These are phyloP conservation scores for Casaregolazyma lundiana DNA, from an alignment of 1,139 yeast species.

Conservation along the genomic window DNA sequence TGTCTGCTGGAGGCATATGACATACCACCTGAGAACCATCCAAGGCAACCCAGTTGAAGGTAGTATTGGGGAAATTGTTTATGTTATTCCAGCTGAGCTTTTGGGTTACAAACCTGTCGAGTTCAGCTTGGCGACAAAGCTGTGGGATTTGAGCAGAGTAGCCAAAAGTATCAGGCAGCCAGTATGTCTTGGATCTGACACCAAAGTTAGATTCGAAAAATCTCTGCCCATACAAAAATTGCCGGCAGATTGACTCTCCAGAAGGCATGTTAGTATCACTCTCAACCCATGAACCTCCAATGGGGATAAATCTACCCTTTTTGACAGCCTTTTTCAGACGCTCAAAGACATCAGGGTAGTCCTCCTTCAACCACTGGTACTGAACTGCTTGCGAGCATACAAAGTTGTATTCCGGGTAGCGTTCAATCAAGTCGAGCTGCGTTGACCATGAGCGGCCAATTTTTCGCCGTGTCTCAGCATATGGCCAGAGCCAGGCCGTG, in stretches of 20 bases:
- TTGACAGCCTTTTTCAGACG: conserved; percentile 60
- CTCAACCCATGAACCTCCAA: conserved; percentile 98
- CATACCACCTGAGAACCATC: conserved; percentile 90
- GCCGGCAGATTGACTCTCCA: conserved; percentile 87
- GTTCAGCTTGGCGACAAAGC: conserved; percentile 75
- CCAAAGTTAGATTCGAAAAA: conserved; percentile 78
- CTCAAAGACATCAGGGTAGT: conserved; percentile 73
- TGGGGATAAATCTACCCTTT: conserved; percentile 74
- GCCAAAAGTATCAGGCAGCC: conserved; percentile 97
- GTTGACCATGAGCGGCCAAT: conserved; percentile 93
- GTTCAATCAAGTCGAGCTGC: conserved; percentile 75
- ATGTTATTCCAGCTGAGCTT: conserved; percentile 94
- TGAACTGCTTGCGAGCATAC: conserved; percentile 96
- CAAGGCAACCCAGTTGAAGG: conserved; percentile 91
- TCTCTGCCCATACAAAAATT: conserved; percentile 85
- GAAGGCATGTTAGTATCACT: conserved; percentile 90
- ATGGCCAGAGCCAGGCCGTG: conserved; percentile 98
- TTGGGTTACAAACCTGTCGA: conserved; percentile 80
- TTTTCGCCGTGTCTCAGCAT: conserved; percentile 87
- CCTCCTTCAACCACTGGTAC: conserved; percentile 80
- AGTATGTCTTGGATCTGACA: conserved; percentile 64
- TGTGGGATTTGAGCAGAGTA: conserved; percentile 93
- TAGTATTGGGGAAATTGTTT: conserved; percentile 81
- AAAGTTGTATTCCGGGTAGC: conserved; percentile 86
- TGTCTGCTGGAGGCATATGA: conserved; percentile 98